phyloP scores from a whole-genome alignment of 2,329 filamentous ascomycete species.

The Cercospora beticola region DNA sequence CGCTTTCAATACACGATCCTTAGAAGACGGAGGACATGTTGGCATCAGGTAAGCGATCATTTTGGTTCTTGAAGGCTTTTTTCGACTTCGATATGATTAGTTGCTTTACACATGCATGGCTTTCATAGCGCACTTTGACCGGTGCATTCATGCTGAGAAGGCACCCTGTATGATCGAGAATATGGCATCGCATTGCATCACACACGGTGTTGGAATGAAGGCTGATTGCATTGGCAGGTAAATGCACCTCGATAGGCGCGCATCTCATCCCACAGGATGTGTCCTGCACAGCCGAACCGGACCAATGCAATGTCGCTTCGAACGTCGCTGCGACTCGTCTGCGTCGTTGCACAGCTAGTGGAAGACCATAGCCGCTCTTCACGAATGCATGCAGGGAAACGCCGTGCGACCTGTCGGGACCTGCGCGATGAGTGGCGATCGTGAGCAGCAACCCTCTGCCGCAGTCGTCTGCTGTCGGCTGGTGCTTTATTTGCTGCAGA shows the following conservation, averaged over 20 bases:
- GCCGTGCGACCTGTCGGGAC: background rate
- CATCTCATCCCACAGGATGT: background rate
- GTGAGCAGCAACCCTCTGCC: background rate
- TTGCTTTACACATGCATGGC: constrained; percentile 16
- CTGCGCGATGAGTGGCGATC: background rate
- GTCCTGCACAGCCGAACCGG: background rate
- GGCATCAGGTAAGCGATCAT: constrained; percentile 1
- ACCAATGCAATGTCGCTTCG: background rate
- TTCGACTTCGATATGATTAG: constrained; percentile 10
- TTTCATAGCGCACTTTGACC: constrained; percentile 15
- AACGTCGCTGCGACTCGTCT: background rate
- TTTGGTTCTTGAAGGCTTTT: too few relatives aligned
- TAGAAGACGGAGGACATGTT: background rate
- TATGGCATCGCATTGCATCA: background rate
- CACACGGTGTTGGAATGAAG: background rate
- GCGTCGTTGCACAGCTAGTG: constrained; percentile 2
- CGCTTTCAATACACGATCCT: background rate
- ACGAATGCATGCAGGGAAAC: constrained; percentile 1
- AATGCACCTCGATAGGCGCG: background rate
- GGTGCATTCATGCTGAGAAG: constrained; percentile 13
- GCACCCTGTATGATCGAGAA: constrained; percentile 15
- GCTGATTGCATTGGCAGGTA: background rate
- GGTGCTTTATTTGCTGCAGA: background rate
- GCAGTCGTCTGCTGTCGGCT: background rate
- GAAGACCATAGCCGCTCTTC: constrained; percentile 8